Base-by-base conservation (phyloP, 1,284 basidiomycete genomes). In the Pterula multifida region DNA sequence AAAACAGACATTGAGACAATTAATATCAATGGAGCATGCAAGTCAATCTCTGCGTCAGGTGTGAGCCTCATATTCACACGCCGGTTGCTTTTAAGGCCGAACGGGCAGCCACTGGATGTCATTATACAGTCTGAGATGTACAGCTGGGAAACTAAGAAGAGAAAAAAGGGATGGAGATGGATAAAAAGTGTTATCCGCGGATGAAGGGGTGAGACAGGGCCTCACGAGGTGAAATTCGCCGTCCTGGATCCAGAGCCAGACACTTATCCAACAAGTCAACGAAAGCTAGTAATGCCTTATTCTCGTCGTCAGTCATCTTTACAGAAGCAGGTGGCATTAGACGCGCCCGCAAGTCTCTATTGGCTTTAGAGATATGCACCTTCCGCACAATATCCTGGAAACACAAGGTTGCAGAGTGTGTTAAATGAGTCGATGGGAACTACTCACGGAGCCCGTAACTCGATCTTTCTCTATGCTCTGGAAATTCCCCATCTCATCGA, bases 251-350 rank as follows among this genome's bases (percentile, higher is more conserved):
- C n/a, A 98, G 73, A 42, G 81, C 75, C 32, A 98, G 72, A 63
- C 92, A 96, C 63, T 88, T 93, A 59, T 97, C 92, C 50, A 99
- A 67, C 48, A 98, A 65, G 62, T 98, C 95, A 44, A 96, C 76
- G 61, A 99, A 96, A 12, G 81, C 78, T 46, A 77, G 65, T n/a
- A 96, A 60, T 57, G 90, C 65, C 65, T 90, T 91, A 57, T 77
- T 77, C 67, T 99, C 95, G 49, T 94, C 91, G 55, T 92, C 90
- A 57, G 81, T 85, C 65, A 93, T 71, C 65, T 88, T 87, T 24
- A 81, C 78, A 2, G 81, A 79, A 1, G 80, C 72, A 0, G 83
- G 73, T 0, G 93, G 90, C 70, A 97, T 79, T 28, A 99, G 67
- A 26, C 93, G 75, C 3, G 85, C 73, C 21, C 88, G 76, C 26